Percentiles rank a stretch among this genome's conserved stretches.
Evolutionary conservation across 164 flowering plant species (phyloP).

Genomic region (Umbellularia californica): DNA sequence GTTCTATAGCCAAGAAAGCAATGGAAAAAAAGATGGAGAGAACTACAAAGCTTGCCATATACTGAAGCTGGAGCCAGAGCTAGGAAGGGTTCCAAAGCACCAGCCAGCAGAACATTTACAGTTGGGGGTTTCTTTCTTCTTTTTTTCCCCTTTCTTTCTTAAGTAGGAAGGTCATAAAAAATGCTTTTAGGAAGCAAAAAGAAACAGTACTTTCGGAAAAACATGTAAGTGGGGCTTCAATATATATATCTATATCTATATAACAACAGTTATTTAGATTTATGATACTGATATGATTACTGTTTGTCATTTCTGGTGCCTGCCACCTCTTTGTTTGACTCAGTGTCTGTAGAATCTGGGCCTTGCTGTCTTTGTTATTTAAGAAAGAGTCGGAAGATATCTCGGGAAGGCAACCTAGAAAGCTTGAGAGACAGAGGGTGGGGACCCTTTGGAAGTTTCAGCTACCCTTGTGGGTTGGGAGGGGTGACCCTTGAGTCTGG

Average conservation of each 20-base stretch:
- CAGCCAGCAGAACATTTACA: constrained; percentile 6
- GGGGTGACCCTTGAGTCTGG: no score
- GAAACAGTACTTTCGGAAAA: background rate
- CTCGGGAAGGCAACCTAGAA: constrained; percentile 17
- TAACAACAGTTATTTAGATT: constrained; percentile 1
- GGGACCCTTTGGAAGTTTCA: no score
- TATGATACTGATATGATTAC: constrained; percentile 13
- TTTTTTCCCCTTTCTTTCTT: constrained; percentile 2
- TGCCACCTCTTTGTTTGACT: constrained; percentile 26
- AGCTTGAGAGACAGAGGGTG: no score
- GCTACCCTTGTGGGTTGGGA: no score
- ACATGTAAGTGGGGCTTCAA: constrained; percentile 10
- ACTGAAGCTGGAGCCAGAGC: constrained; percentile 2
- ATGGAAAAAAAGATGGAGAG: background rate
- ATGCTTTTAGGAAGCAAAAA: constrained; percentile 16
- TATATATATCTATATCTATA: background rate
- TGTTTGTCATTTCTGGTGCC: constrained; percentile 11
- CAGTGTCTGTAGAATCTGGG: constrained; percentile 26
- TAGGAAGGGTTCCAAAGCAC: constrained; percentile 2
- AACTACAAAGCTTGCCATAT: constrained; percentile 8
- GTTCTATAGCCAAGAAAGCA: constrained; percentile 25
- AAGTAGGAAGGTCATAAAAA: background rate
- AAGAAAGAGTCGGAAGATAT: constrained; percentile 4
- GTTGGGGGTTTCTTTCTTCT: background rate
- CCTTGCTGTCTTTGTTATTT: constrained; percentile 15